Evolutionary conservation across 225 moss, liverwort and hornwort species (phyloP), one percentile per base, ranked within the genome.

Genomic region (Pseudisothecium myosuroides): DNA sequence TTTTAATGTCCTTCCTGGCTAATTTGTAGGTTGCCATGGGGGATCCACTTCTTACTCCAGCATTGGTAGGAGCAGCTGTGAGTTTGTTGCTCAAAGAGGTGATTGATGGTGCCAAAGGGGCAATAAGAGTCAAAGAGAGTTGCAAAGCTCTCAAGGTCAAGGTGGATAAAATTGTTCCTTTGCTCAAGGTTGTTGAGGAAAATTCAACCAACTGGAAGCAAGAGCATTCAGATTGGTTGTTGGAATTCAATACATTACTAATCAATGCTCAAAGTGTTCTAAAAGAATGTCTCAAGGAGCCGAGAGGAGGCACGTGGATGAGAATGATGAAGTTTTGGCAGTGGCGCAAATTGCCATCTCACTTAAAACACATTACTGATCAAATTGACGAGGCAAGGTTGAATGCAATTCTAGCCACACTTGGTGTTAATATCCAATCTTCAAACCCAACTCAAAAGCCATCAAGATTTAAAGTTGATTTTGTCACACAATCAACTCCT

Each of bases 231-330:
- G 2, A 50, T 0, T 76, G 76, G 50, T 76, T 76, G 34, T 76
- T 0, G 0, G 13, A 76, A 1, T 76, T 76, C 22, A 34, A 52
- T 13, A 3, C 13, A 50, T 14, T 22, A 34, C 21, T 76, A 49
- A 0, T 3, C 0, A 2, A 76, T 13, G 49, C 50, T 2, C 3
- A 76, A 8, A 34, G 34, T 8, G 0, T 14, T 34, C 13, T 76
- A 0, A 0, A 76, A 50, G 5, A 13, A 34, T 76, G 50, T 14
- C 34, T 50, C 1, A 0, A 8, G 1, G 76, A 50, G 2, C 13
- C 22, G 0, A 34, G 0, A 5, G 1, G 21, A 21, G 5, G 34
- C 50, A 3, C 8, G 1, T 76, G 0, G 5, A 1, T 34, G 8
- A 76, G 76, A 76, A 0, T 50, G 0, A 50, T 76, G 13, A 76